Conservation (phyloP, 2,329 filamentous ascomycete species). For the Botrytis byssoidea region DNA sequence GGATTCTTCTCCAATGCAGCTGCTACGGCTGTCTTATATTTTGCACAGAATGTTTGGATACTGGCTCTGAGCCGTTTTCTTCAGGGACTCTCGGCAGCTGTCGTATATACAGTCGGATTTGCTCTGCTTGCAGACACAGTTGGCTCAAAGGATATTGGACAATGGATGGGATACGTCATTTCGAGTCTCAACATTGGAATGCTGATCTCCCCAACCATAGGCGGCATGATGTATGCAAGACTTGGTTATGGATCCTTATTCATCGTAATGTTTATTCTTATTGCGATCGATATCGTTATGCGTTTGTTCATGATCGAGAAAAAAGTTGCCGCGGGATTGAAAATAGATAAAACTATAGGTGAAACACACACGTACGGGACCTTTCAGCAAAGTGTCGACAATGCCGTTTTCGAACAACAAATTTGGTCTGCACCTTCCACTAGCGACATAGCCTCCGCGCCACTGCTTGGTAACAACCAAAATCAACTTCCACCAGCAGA, state of each 20-base stretch:
- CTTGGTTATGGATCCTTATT: constrained; percentile 60
- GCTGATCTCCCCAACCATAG: constrained; percentile 48
- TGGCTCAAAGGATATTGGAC: constrained; percentile 56
- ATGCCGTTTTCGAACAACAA: neutral
- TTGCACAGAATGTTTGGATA: constrained; percentile 37
- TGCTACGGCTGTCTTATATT: constrained; percentile 61
- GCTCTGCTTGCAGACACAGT: constrained; percentile 70
- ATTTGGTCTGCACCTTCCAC: neutral
- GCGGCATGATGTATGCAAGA: constrained; percentile 25
- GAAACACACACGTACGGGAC: constrained; percentile 6
- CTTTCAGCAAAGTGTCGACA: neutral
- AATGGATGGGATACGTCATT: constrained; percentile 60
- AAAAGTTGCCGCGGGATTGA: constrained; percentile 48
- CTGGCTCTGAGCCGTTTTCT: constrained; percentile 21
- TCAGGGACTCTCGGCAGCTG: constrained; percentile 52
- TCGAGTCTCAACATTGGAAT: constrained; percentile 57
- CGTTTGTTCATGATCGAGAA: constrained; percentile 57
- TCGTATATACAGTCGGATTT: constrained; percentile 71
- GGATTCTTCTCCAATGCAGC: constrained; percentile 47
- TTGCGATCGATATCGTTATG: constrained; percentile 53
- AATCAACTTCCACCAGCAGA: constrained; percentile 17
- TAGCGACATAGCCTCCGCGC: neutral
- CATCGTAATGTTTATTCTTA: constrained; percentile 54
- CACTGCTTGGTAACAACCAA: constrained; percentile 23
- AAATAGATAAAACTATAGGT: constrained; percentile 27